Conservation (phyloP, 345 rosid genomes). For the Draba incana region DNA sequence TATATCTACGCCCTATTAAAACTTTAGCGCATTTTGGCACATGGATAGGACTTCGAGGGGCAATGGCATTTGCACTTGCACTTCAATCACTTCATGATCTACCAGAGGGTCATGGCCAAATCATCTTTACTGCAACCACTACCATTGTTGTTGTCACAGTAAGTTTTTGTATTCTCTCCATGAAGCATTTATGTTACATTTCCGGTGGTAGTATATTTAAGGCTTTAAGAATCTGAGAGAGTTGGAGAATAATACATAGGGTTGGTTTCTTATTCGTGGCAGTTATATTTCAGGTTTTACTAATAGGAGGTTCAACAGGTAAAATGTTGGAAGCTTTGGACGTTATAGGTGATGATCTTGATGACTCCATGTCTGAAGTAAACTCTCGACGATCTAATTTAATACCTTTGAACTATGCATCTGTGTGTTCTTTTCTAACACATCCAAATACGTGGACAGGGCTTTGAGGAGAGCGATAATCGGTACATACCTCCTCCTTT, state of each 20-base stretch:
- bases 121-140: slow-evolving; percentile 93
- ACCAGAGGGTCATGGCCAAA: slow-evolving; percentile 96
- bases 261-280: slow-evolving; percentile 21
- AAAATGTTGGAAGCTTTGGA: slow-evolving; percentile 94
- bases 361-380: slow-evolving; percentile 68
- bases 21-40: slow-evolving; percentile 35
- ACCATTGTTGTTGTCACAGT: slow-evolving; percentile 93
- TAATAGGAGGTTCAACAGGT: slow-evolving; percentile 98
- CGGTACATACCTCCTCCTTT: slow-evolving; percentile 59
- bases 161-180: slow-evolving; percentile 23
- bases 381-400: slow-evolving; percentile 38
- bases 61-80: slow-evolving; percentile 99
- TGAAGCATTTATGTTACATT: slow-evolving; percentile 25
- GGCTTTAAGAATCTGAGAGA: slow-evolving; percentile 15
- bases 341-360: slow-evolving; percentile 83
- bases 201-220: not conserved
- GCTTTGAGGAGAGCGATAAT: slow-evolving; percentile 51
- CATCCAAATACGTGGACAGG: slow-evolving; percentile 46
- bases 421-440: slow-evolving; percentile 8
- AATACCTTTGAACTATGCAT: slow-evolving; percentile 2
- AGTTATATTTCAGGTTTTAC: slow-evolving; percentile 63
- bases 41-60: slow-evolving; percentile 80
- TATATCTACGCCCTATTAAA: slow-evolving; percentile 20
- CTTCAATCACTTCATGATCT: slow-evolving; percentile 95
- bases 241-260: slow-evolving; percentile 10